phyloP scores from a whole-genome alignment of 2,329 filamentous ascomycete species.

The Arachnomyces sp. region DNA sequence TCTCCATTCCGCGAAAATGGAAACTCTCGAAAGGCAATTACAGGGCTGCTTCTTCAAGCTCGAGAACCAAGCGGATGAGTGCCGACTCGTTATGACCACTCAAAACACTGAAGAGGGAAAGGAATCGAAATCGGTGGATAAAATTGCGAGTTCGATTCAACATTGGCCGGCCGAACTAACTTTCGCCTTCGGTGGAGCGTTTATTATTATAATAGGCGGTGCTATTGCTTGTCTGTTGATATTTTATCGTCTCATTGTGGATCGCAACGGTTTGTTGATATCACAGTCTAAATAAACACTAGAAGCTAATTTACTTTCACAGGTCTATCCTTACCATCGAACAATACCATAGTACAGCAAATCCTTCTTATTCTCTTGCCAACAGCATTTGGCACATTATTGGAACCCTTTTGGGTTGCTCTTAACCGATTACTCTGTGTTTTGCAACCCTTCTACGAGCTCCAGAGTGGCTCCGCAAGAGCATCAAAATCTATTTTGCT shows the following conservation, averaged over 20 bases:
- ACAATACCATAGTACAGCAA: constrained; percentile 30
- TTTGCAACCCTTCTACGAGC: constrained; percentile 47
- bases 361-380: constrained; percentile 46
- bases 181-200: constrained; percentile 5
- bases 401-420: constrained; percentile 52
- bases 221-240: constrained; percentile 6
- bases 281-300: neutral
- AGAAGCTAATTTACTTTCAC: constrained; percentile 11
- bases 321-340: constrained; percentile 31
- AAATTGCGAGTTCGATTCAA: too few species aligned
- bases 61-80: too few species aligned
- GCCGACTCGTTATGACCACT: too few species aligned
- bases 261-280: constrained; percentile 7
- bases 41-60: too few species aligned
- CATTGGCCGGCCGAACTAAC: too few species aligned
- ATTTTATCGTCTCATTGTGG: constrained; percentile 8
- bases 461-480: constrained; percentile 35
- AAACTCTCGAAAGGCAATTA: too few species aligned
- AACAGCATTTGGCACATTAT: constrained; percentile 46
- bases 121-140: too few species aligned
- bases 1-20: too few species aligned
- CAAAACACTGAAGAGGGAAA: too few species aligned
- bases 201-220: constrained; percentile 5
- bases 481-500: constrained; percentile 34
- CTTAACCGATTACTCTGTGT: constrained; percentile 48